Conservation (phyloP, 1,284 basidiomycete genomes). For the Trametes polyzona region DNA sequence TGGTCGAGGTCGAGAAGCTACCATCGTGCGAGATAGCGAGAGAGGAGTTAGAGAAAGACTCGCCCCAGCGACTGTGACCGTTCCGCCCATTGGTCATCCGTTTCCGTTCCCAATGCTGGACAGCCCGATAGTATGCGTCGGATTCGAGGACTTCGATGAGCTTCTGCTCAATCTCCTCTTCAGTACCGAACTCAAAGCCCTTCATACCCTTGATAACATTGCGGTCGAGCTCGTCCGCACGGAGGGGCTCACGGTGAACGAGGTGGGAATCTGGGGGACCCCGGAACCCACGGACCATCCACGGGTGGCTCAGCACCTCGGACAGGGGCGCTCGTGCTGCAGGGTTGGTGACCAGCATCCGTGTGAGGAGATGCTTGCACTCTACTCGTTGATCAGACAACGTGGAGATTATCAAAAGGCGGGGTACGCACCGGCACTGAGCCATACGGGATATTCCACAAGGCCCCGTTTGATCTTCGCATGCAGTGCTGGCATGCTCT, state of each 20-base stretch:
- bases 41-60: constrained; percentile 65
- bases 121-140: constrained; percentile 76
- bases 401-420: not conserved
- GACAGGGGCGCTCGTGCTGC: constrained; percentile 78
- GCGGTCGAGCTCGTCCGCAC: constrained; percentile 84
- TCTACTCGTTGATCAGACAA: constrained; percentile 52
- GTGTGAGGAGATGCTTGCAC: constrained; percentile 91
- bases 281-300: constrained; percentile 92
- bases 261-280: constrained; percentile 85
- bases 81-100: constrained; percentile 49
- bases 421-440: constrained; percentile 78
- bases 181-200: constrained; percentile 95
- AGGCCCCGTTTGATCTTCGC: constrained; percentile 98
- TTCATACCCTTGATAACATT: constrained; percentile 91
- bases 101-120: constrained; percentile 80
- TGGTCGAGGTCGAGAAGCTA: constrained; percentile 37
- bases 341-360: constrained; percentile 98
- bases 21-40: constrained; percentile 69
- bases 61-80: constrained; percentile 48
- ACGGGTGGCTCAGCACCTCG: constrained; percentile 92
- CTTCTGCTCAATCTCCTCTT: constrained; percentile 82
- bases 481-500: constrained; percentile 98
- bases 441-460: constrained; percentile 97
- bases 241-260: constrained; percentile 86
- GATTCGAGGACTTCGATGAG: constrained; percentile 78